Evolutionary conservation across 768 basidiomycete species (phyloP), one percentile per base, ranked within the genome.

Genomic region (Ramaria sp.): DNA sequence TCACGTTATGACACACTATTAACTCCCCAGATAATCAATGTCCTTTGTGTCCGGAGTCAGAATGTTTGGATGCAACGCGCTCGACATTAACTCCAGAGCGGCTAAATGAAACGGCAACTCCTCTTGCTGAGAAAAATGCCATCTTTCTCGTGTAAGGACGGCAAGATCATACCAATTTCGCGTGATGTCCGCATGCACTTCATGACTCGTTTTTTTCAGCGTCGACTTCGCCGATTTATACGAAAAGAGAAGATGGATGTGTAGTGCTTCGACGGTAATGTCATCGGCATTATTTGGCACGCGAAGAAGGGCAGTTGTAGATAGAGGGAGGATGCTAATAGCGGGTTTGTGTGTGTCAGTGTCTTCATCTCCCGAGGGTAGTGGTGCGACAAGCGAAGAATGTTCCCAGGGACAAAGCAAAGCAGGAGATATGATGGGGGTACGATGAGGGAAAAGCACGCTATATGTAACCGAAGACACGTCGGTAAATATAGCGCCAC

Each of bases 81-180:
- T 36, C 36, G 42, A 44, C 62, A 62, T 60, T n/a, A 60, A 48
- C 22, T 60, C 55, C 15, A 62, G 52, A 15, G 85, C 85, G 28
- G 79, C 82, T 34, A 90, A 71, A 62, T 91, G 88, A 63, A 84
- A 79, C 12, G 88, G 88, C 50, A 91, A 65, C 37, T 71, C 69
- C 5, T 27, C 42, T 20, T 39, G 52, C 13, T 48, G 28, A 8
- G 47, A 57, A 71, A 71, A 52, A 15, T 43, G 49, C 75, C 75
- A 79, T 64, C 67, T 67, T 48, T 65, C 64, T 24, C 67, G 66
- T 2, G 80, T 74, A 9, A 90, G 76, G 27, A 87, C 73, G 1
- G 80, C 71, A 16, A 92, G 75, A 56, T 85, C 83, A 60, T 85
- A 73, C 61, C 76, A 89, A 62, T 80, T 89, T 42, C 67, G 72